phyloP scores from a whole-genome alignment of 2,329 filamentous ascomycete genomes.

The Cladosporium austrohemisphaericum region DNA sequence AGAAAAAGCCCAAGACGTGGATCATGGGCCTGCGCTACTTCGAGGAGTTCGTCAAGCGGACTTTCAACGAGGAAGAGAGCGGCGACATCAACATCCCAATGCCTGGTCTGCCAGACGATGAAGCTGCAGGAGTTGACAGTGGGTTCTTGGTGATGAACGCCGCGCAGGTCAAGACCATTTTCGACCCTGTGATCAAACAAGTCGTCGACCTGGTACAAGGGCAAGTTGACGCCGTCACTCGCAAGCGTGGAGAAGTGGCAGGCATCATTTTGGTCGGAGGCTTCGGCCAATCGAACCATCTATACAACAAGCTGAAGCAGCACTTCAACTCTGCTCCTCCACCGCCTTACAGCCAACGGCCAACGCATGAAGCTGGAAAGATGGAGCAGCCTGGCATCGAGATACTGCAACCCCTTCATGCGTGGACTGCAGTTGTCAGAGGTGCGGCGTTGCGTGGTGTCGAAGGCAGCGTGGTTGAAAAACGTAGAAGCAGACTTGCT shows the following conservation, averaged over 20 bases:
- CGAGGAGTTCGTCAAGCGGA: slow-evolving; percentile 80
- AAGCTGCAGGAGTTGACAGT: slow-evolving; percentile 69
- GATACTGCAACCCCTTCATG: slow-evolving; percentile 77
- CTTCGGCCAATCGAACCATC: slow-evolving; percentile 69
- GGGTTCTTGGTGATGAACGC: slow-evolving; percentile 72
- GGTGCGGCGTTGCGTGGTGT: slow-evolving; percentile 71
- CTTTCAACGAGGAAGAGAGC: slow-evolving; percentile 68
- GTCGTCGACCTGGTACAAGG: slow-evolving; percentile 53
- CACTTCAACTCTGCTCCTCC: slow-evolving; percentile 58
- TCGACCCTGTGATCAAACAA: slow-evolving; percentile 65
- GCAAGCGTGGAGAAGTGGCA: slow-evolving; percentile 40
- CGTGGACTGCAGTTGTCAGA: slow-evolving; percentile 76
- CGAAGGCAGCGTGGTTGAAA: slow-evolving; percentile 76
- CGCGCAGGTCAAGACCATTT: slow-evolving; percentile 63
- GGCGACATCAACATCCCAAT: slow-evolving; percentile 72
- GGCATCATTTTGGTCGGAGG: slow-evolving; percentile 80
- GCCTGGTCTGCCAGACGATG: slow-evolving; percentile 71
- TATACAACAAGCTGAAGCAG: slow-evolving; percentile 66
- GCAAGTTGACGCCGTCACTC: slow-evolving; percentile 41
- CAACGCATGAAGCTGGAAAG: slow-evolving; percentile 57
- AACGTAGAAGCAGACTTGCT: slow-evolving; percentile 68
- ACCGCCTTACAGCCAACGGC: slow-evolving; percentile 62
- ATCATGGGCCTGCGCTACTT: slow-evolving; percentile 70
- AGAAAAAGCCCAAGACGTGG: slow-evolving; percentile 75
- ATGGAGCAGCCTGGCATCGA: slow-evolving; percentile 58